Percentiles rank a stretch among this genome's conserved stretches.
Evolutionary conservation across 2,329 filamentous ascomycete species (phyloP).

Genomic region (Pseudocercospora crystallina): DNA sequence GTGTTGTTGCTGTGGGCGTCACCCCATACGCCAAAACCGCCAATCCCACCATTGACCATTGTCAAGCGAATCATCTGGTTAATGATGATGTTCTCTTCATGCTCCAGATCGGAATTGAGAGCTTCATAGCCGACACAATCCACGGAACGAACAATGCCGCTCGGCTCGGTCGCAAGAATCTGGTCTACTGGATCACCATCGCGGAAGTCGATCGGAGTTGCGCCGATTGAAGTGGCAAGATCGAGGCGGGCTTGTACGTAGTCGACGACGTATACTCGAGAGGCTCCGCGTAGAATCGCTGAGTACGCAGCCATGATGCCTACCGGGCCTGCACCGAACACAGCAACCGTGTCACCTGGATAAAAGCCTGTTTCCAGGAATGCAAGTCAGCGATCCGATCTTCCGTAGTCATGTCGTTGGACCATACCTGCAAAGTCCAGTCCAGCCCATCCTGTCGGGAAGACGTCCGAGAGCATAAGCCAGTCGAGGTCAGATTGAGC

Average conservation of each 20-base stretch:
- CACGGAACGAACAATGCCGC: constrained; percentile 62
- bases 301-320: constrained; percentile 66
- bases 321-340: constrained; percentile 54
- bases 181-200: constrained; percentile 59
- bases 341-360: not conserved
- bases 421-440: constrained; percentile 7
- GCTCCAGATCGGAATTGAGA: not conserved
- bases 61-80: constrained; percentile 10
- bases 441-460: not conserved
- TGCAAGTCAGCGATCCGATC: too few relatives aligned
- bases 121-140: constrained; percentile 64
- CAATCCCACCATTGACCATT: constrained; percentile 7
- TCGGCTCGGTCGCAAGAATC: constrained; percentile 58
- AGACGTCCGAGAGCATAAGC: not conserved
- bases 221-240: constrained; percentile 61
- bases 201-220: constrained; percentile 59
- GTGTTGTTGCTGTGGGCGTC: too few relatives aligned
- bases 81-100: constrained; percentile 7
- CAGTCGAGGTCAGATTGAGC: not conserved
- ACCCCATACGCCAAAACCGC: constrained; percentile 7
- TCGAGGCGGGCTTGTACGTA: constrained; percentile 61
- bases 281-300: constrained; percentile 59
- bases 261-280: constrained; percentile 62
- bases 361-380: not conserved
- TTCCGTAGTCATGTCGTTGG: too few relatives aligned